Conservation (phyloP, 208 protist species). For the Trichomonas tenax region DNA sequence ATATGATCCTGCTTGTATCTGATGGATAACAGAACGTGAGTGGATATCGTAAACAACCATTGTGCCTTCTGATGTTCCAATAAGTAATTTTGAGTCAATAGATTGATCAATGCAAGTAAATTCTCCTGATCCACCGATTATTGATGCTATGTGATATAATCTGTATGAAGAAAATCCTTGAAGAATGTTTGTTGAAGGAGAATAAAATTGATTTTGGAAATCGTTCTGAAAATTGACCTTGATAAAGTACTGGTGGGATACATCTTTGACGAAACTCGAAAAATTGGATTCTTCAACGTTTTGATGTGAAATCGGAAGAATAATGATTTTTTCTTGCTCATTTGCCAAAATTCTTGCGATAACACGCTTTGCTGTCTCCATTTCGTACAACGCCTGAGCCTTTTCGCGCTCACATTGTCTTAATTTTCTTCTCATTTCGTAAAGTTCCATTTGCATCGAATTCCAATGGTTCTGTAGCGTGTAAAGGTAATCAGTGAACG, state of each 20-base stretch:
- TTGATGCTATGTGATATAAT: background rate
- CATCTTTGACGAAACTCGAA: background rate
- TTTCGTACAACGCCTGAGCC: background rate
- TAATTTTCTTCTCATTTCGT: background rate
- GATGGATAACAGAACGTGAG: background rate
- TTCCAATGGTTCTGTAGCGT: background rate
- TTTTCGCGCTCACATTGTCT: background rate
- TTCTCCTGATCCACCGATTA: background rate
- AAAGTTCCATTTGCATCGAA: background rate
- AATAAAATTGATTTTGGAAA: background rate
- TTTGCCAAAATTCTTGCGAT: background rate
- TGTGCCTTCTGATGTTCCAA: background rate
- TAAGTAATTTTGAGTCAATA: background rate
- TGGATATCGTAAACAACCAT: background rate
- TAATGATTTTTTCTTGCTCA: background rate
- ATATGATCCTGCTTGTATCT: background rate
- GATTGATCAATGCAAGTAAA: background rate
- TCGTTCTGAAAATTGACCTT: background rate
- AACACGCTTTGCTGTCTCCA: background rate
- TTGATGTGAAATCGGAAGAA: background rate
- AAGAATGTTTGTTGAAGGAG: background rate
- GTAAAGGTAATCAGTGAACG: background rate
- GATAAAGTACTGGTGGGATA: background rate
- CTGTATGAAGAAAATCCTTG: background rate
- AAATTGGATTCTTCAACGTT: background rate